Evolutionary conservation across 2,329 filamentous ascomycete genomes (phyloP).

Genomic region (Monosporascus sp.): DNA sequence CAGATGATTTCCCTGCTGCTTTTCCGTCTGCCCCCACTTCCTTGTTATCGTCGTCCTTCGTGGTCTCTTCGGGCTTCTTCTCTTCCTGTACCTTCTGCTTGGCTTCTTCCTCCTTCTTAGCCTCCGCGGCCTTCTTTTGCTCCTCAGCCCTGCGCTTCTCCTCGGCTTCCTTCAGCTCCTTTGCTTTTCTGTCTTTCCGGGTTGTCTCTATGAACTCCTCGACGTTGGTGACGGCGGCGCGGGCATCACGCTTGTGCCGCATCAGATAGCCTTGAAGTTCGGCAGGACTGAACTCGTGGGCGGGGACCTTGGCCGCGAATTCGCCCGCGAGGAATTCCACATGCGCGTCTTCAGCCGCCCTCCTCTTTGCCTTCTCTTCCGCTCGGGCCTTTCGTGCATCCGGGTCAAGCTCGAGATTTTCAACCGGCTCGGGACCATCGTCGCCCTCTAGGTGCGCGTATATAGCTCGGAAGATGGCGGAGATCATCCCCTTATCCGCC

Average conservation of each 20-base stretch:
- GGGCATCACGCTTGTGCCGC: conserved; percentile 48
- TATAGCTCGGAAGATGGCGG: conserved; percentile 53
- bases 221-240: conserved; percentile 39
- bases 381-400: conserved; percentile 22
- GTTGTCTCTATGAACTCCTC: conserved; percentile 46
- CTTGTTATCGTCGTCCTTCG: conserved; percentile 6
- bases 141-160: conserved; percentile 24
- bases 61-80: conserved; percentile 21
- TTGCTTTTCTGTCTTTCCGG: conserved; percentile 33
- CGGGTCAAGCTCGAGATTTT: conserved; percentile 19
- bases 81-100: conserved; percentile 32
- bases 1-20: conserved; percentile 4
- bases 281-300: conserved; percentile 52
- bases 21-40: not conserved
- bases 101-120: conserved; percentile 34
- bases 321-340: conserved; percentile 40
- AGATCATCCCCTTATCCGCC: conserved; percentile 47
- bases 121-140: conserved; percentile 20
- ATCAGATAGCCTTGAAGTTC: conserved; percentile 56
- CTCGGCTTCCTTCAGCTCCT: conserved; percentile 27
- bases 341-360: conserved; percentile 30
- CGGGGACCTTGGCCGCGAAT: conserved; percentile 48
- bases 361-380: conserved; percentile 25
- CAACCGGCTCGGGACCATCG: conserved; percentile 23
- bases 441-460: conserved; percentile 49